Conservation (phyloP, 1,139 yeast species). For the Candida neerlandica region DNA sequence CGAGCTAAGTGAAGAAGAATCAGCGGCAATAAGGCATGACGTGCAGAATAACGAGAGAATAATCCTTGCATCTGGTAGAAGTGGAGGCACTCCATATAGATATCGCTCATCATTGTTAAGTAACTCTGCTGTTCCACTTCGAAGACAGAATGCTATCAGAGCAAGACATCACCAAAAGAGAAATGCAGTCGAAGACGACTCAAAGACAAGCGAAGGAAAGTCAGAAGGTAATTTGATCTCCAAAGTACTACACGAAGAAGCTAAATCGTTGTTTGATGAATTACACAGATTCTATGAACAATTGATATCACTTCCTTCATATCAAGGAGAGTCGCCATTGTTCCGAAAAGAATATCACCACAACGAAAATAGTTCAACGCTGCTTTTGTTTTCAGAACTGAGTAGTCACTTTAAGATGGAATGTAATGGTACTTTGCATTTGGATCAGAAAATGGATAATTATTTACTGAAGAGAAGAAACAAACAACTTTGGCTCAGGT, state of each 20-base stretch:
- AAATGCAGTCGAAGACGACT: slow-evolving; percentile 3
- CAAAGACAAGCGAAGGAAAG: neutral
- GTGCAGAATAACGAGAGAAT: slow-evolving; percentile 25
- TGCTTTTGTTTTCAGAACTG: slow-evolving; percentile 9
- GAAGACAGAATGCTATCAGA: slow-evolving; percentile 26
- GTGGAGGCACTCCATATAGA: slow-evolving; percentile 4
- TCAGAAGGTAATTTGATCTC: slow-evolving; percentile 3
- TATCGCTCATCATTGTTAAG: slow-evolving; percentile 1
- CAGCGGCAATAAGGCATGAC: slow-evolving; percentile 18
- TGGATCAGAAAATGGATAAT: slow-evolving; percentile 25
- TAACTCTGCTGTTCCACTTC: slow-evolving; percentile 16
- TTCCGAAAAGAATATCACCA: slow-evolving; percentile 10
- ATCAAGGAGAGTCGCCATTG: slow-evolving; percentile 12
- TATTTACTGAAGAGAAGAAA: slow-evolving; percentile 21
- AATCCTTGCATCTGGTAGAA: slow-evolving; percentile 32
- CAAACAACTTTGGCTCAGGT: slow-evolving; percentile 19
- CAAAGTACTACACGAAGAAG: slow-evolving; percentile 14
- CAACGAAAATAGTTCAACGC: slow-evolving; percentile 4
- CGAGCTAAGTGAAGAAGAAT: slow-evolving; percentile 14
- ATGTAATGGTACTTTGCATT: slow-evolving; percentile 16
- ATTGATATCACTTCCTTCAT: neutral
- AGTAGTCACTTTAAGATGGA: neutral
- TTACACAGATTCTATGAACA: slow-evolving; percentile 10
- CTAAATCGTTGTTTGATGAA: slow-evolving; percentile 15
- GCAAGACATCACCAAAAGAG: slow-evolving; percentile 9